Conservation (phyloP, 768 basidiomycete species). For the Termitomyces sp. region DNA sequence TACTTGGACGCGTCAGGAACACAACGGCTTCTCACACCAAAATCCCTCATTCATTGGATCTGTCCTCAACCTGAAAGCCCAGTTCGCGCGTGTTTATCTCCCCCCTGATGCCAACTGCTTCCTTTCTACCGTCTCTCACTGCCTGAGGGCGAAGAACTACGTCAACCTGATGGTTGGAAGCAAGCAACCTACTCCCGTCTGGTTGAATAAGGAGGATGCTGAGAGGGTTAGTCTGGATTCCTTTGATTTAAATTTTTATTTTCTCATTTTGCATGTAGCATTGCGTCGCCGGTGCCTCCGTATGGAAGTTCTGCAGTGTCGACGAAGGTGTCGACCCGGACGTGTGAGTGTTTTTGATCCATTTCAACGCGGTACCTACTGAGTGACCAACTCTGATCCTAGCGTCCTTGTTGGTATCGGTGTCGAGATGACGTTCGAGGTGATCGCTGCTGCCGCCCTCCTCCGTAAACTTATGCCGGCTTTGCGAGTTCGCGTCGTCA, state of each 20-base stretch:
- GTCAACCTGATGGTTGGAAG: constrained; percentile 86
- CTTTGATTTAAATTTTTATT: not conserved
- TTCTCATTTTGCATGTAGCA: constrained; percentile 37
- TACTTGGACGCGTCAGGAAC: constrained; percentile 81
- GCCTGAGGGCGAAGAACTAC: constrained; percentile 79
- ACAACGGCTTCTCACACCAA: constrained; percentile 90
- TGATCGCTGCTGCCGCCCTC: constrained; percentile 79
- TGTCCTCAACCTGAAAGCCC: constrained; percentile 73
- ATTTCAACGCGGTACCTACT: not conserved
- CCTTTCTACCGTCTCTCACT: constrained; percentile 80
- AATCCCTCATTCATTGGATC: constrained; percentile 83
- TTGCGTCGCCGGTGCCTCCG: constrained; percentile 81
- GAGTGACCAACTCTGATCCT: constrained; percentile 18
- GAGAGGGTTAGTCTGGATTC: constrained; percentile 37
- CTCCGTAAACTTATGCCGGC: constrained; percentile 64
- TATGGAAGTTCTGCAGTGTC: constrained; percentile 80
- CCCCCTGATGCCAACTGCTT: constrained; percentile 91
- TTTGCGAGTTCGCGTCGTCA: constrained; percentile 81
- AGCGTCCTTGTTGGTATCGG: constrained; percentile 84
- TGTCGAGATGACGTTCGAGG: constrained; percentile 84
- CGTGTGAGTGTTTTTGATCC: constrained; percentile 40
- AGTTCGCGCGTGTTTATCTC: constrained; percentile 70
- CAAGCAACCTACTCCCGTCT: constrained; percentile 79
- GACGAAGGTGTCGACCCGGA: constrained; percentile 70
- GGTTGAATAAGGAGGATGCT: constrained; percentile 73